These are phyloP conservation scores for Daedaleopsis nitida DNA, from an alignment of 768 basidiomycete species.

Conservation along the genomic window DNA sequence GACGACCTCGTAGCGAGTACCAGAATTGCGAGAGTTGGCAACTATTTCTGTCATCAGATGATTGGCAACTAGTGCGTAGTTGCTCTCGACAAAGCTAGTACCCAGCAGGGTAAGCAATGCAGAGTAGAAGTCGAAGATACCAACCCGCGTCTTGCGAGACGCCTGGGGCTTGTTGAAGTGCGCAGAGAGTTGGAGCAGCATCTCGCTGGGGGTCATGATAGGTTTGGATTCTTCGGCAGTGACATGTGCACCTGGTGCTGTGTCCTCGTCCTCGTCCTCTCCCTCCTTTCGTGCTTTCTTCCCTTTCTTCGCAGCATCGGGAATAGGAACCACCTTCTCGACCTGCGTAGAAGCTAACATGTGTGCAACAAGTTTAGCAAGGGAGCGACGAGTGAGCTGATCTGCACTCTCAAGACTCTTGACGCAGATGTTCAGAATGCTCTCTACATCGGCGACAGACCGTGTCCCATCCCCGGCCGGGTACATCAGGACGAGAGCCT, in stretches of 20 bases:
- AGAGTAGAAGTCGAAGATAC: conserved; percentile 87
- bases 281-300: conserved; percentile 54
- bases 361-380: conserved; percentile 81
- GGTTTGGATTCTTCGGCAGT: conserved; percentile 58
- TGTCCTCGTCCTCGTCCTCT: conserved; percentile 56
- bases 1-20: conserved; percentile 73
- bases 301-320: conserved; percentile 55
- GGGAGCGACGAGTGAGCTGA: conserved; percentile 77
- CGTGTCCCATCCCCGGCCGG: conserved; percentile 57
- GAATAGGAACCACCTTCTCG: conserved; percentile 49
- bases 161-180: conserved; percentile 78
- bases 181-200: conserved; percentile 77
- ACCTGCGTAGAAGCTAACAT: conserved; percentile 83
- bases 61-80: conserved; percentile 76
- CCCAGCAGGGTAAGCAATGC: conserved; percentile 79
- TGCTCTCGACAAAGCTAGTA: conserved; percentile 72
- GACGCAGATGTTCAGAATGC: conserved; percentile 63
- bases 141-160: conserved; percentile 74
- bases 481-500: conserved; percentile 63
- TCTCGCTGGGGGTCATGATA: conserved; percentile 72
- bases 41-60: conserved; percentile 84
- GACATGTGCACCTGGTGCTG: conserved; percentile 45
- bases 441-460: conserved; percentile 73
- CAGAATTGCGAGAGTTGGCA: conserved; percentile 52
- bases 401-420: conserved; percentile 83